A percentile compares a stretch with the other conserved stretches of the same genome.
These are phyloP conservation scores for Bretschneidera sinensis DNA, from an alignment of 345 rosid species.

Conservation along the genomic window DNA sequence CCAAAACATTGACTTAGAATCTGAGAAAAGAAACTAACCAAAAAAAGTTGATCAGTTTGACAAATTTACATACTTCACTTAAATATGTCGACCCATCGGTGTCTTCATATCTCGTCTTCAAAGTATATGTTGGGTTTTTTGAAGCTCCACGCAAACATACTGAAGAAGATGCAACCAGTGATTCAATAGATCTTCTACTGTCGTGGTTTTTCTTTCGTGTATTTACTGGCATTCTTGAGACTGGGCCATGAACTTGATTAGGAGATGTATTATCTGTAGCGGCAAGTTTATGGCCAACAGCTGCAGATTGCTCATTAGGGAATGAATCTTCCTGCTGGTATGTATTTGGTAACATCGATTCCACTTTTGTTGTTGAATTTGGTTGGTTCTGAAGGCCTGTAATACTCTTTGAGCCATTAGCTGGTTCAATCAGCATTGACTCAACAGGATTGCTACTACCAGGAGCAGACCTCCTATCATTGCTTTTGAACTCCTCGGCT, in stretches of 20 bases:
- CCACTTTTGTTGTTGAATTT: background rate
- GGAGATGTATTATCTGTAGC: too few relatives aligned
- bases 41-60: background rate
- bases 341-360: background rate
- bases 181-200: slow-evolving; percentile 15
- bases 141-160: slow-evolving; percentile 39
- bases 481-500: slow-evolving; percentile 12
- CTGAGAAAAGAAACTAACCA: background rate
- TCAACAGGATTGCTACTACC: background rate
- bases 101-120: slow-evolving; percentile 28
- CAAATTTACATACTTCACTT: slow-evolving; percentile 36
- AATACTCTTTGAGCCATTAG: background rate
- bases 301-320: slow-evolving; percentile 66
- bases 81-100: slow-evolving; percentile 19
- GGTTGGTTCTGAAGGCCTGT: slow-evolving; percentile 1
- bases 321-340: slow-evolving; percentile 16
- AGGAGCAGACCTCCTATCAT: background rate
- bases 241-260: slow-evolving; percentile 6
- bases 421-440: background rate
- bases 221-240: slow-evolving; percentile 9
- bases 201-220: slow-evolving; percentile 7
- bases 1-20: slow-evolving; percentile 5
- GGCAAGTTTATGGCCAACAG: slow-evolving; percentile 21
- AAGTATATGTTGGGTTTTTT: slow-evolving; percentile 21
- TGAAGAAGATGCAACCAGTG: slow-evolving; percentile 30